Base-by-base conservation (phyloP, 2,329 filamentous ascomycete species). In the Neopestalotiopsis rosae region DNA sequence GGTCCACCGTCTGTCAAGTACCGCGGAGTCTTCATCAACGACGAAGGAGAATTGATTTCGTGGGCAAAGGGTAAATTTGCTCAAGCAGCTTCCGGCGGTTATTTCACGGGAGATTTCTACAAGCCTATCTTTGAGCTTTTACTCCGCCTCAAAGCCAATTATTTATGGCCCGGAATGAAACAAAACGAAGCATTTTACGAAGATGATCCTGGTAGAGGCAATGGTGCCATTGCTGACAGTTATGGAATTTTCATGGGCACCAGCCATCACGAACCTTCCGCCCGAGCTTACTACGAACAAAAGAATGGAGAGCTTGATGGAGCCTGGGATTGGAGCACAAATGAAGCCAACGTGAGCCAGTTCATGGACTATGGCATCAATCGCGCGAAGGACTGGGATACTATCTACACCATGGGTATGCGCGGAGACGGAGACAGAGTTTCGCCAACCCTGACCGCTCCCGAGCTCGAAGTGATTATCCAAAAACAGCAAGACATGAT, bases 131-230 rank as follows among this genome's bases (percentile, higher is more conserved):
- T 91, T 71, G 91, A 93, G 79, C 81, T 93, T 1, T 79, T 92
- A 1, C 85, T 93, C 2, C 85, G 91, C 10, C 83, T 91, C 32
- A 85, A 87, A 59, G 91, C 90, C 30, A 93, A 93, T 78, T 92
- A 92, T 74, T 81, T 93, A 65, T 93, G 91, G 91, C 91, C 91
- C 0, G 86, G 89, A 1, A 84, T 87, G 66, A 93, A 91, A 91
- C 86, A 85, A 6, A 87, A 84, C 72, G 91, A 38, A 38, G 34
- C 92, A 83, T 91, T 92, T 74, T 88, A 89, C 74, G 86, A 91
- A 0, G 91, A 93, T 70, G 91, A 93, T 75, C 82, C 86, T 3
- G 81, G 84, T 45, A 92, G 89, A 72, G 89, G 91, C 74, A 86
- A 88, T 0, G 84, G 34, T 10, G 34, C 10, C 34, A 38, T 91